A percentile compares a stretch with the other conserved stretches of the same genome.
Evolutionary conservation across 768 basidiomycete genomes (phyloP).

Genomic region (Dendrothele bispora): DNA sequence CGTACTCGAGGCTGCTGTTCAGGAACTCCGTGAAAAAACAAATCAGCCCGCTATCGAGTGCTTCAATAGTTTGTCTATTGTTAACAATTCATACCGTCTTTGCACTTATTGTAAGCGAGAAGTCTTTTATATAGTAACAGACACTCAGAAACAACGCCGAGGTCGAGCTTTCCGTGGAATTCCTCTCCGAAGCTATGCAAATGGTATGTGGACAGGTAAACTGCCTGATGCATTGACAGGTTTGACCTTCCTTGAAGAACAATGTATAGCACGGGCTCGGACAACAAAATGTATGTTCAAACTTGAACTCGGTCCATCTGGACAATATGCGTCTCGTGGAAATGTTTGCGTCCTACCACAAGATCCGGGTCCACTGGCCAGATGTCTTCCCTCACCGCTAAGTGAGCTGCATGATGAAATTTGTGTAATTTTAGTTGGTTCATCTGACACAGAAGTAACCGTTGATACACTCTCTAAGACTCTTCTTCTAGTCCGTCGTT

Average conservation of each 20-base stretch:
- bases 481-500: conserved; percentile 15
- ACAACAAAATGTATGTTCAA: conserved; percentile 18
- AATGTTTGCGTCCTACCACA: conserved; percentile 21
- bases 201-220: conserved; percentile 18
- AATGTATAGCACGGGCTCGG: conserved; percentile 16
- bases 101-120: conserved; percentile 3
- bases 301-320: conserved; percentile 11
- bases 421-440: conserved; percentile 20
- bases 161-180: conserved; percentile 2
- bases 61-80: neutral
- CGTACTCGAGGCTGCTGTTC: conserved; percentile 6
- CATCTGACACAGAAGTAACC: conserved; percentile 14
- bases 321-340: conserved; percentile 19
- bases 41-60: conserved; percentile 3
- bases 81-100: conserved; percentile 1
- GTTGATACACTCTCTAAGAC: conserved; percentile 10
- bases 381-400: conserved; percentile 14
- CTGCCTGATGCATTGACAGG: conserved; percentile 12
- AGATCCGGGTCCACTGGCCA: conserved; percentile 8
- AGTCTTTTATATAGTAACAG: neutral
- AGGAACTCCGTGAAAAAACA: conserved; percentile 1
- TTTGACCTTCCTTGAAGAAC: conserved; percentile 18
- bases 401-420: conserved; percentile 13
- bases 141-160: neutral
- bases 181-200: conserved; percentile 21